phyloP scores from a whole-genome alignment of 352 stramenopile genomes.

The Phytophthora kernoviae region DNA sequence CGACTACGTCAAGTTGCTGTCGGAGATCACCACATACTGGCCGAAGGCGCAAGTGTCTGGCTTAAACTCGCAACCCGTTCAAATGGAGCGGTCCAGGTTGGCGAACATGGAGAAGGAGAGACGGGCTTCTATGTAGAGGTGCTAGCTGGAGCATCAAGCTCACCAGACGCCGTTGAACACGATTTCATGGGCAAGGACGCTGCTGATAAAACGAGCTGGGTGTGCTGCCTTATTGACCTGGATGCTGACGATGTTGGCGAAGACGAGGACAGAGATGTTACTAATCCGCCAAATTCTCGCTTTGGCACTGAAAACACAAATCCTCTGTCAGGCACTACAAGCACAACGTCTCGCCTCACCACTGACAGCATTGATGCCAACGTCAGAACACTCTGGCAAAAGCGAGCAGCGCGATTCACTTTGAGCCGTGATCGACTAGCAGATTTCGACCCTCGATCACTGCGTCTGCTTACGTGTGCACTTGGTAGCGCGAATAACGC shows the following conservation, averaged over 20 bases:
- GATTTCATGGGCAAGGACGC: conserved; percentile 15
- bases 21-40: conserved; percentile 59
- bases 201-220: conserved; percentile 6
- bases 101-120: conserved; percentile 18
- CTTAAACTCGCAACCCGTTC: conserved; percentile 32
- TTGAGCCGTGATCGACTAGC: conserved; percentile 19
- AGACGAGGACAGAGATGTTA: conserved; percentile 33
- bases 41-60: conserved; percentile 73
- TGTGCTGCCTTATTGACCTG: conserved; percentile 50
- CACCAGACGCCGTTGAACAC: conserved; percentile 27
- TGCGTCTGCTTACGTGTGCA: conserved; percentile 12
- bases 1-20: conserved; percentile 49
- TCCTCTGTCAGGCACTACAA: conserved; percentile 2
- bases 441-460: conserved; percentile 26
- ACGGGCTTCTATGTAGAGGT: conserved; percentile 31
- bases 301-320: conserved; percentile 1
- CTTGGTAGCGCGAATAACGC: conserved; percentile 21
- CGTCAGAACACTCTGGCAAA: conserved; percentile 22
- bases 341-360: conserved; percentile 7
- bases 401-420: conserved; percentile 23
- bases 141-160: conserved; percentile 26
- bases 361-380: conserved; percentile 30
- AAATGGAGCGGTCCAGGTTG: conserved; percentile 10
- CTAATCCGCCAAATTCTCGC: conserved; percentile 4
- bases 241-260: conserved; percentile 62